A percentile compares a stretch with the other conserved stretches of the same genome.
Evolutionary conservation across 345 rosid genomes (phyloP).

Genomic region (Melastoma malabathricum): DNA sequence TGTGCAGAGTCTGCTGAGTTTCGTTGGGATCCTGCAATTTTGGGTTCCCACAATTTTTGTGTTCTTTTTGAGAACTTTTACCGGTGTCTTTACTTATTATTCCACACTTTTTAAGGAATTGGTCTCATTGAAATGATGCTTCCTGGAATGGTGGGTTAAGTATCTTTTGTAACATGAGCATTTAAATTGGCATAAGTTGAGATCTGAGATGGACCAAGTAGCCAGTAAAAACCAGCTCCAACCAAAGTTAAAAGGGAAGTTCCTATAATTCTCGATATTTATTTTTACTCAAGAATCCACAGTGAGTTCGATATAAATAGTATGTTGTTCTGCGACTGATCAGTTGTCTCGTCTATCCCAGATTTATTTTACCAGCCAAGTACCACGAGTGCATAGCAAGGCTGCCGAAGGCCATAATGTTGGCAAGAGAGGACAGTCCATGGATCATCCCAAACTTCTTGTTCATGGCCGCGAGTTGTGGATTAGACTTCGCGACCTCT

Average conservation of each 20-base stretch:
- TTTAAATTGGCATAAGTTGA: no score
- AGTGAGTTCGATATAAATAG: no score
- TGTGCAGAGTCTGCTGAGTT: neutral
- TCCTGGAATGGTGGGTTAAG: no score
- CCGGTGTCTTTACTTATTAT: neutral
- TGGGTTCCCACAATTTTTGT: slow-evolving; percentile 1
- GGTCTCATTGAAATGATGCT: no score
- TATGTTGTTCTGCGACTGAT: no score
- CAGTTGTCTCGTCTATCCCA: slow-evolving; percentile 17
- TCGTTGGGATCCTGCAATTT: slow-evolving; percentile 1
- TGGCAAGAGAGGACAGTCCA: slow-evolving; percentile 89
- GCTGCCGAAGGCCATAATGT: slow-evolving; percentile 81
- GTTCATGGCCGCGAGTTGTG: slow-evolving; percentile 91
- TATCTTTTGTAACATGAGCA: no score
- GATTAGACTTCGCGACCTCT: slow-evolving; percentile 67
- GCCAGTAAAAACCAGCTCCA: no score
- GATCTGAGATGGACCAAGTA: no score
- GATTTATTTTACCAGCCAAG: slow-evolving; percentile 76
- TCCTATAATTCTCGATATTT: no score
- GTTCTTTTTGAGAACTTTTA: neutral
- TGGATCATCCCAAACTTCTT: slow-evolving; percentile 99
- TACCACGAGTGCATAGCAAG: slow-evolving; percentile 98
- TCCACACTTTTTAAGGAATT: neutral
- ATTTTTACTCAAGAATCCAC: no score
- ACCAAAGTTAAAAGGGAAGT: no score